phyloP scores from a whole-genome alignment of 805 yeast species.

The Myxozyma udenii region DNA sequence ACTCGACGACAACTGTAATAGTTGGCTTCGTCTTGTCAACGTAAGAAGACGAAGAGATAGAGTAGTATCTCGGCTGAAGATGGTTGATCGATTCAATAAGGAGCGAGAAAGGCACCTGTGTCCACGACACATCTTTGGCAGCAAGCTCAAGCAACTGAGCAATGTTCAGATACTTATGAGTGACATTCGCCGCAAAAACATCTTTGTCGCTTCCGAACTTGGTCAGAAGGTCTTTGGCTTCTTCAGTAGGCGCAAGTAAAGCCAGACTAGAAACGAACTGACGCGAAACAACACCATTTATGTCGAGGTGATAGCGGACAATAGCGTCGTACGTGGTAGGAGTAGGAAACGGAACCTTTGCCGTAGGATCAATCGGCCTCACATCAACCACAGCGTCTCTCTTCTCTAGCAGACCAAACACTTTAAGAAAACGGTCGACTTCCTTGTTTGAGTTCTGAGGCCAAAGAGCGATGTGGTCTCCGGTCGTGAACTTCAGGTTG shows the following conservation, averaged over 20 bases:
- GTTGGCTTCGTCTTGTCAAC: constrained; percentile 72
- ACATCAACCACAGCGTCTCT: constrained; percentile 58
- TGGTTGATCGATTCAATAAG: constrained; percentile 76
- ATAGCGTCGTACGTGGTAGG: constrained; percentile 87
- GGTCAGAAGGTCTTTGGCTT: constrained; percentile 49
- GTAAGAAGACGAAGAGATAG: constrained; percentile 85
- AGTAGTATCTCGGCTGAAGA: constrained; percentile 91
- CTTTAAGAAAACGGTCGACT: constrained; percentile 60
- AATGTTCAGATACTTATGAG: constrained; percentile 60
- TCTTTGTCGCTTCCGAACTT: constrained; percentile 64
- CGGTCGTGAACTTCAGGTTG: constrained; percentile 81
- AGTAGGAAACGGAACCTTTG: constrained; percentile 44
- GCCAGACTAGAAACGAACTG: constrained; percentile 71
- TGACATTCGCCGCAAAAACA: constrained; percentile 62
- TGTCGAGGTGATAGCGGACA: constrained; percentile 82
- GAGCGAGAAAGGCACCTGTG: constrained; percentile 74
- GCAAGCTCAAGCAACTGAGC: constrained; percentile 67
- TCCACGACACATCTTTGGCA: constrained; percentile 70
- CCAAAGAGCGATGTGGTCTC: constrained; percentile 95
- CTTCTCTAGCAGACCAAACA: constrained; percentile 57
- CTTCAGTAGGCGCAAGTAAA: constrained; percentile 74
- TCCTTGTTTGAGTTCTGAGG: constrained; percentile 82
- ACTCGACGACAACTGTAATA: constrained; percentile 89
- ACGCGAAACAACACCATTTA: constrained; percentile 90
- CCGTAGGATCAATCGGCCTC: constrained; percentile 58